Evolutionary conservation across 768 basidiomycete species (phyloP).

Genomic region (Mycena vulgaris): DNA sequence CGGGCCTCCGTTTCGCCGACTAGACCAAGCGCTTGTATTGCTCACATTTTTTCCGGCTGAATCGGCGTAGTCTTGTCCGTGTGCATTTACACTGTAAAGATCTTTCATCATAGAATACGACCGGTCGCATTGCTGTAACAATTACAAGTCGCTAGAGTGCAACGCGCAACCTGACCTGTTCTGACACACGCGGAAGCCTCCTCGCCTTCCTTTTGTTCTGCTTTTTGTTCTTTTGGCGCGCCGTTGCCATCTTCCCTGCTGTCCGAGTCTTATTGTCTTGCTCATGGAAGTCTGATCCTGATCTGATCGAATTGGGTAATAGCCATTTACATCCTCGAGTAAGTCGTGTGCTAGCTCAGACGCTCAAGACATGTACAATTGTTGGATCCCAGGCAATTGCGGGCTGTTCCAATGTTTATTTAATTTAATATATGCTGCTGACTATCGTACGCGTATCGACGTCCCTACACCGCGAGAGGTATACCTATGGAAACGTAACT

Average conservation of each 20-base stretch:
- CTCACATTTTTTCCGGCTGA: background rate
- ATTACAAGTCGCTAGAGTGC: background rate
- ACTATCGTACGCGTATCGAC: slow-evolving; percentile 29
- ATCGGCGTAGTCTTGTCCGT: background rate
- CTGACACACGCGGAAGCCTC: background rate
- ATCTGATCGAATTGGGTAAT: slow-evolving; percentile 24
- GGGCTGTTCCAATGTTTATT: slow-evolving; percentile 8
- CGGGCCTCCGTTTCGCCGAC: slow-evolving; percentile 12
- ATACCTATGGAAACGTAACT: slow-evolving; percentile 13
- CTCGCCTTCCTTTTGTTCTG: slow-evolving; percentile 1
- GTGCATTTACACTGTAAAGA: background rate
- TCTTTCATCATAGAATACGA: background rate
- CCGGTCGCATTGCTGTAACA: no score
- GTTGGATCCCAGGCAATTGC: background rate
- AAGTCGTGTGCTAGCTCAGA: slow-evolving; percentile 14
- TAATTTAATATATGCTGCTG: slow-evolving; percentile 30
- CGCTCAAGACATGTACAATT: no score
- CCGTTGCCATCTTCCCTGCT: slow-evolving; percentile 1
- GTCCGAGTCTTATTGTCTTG: slow-evolving; percentile 30
- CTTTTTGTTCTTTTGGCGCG: slow-evolving; percentile 10
- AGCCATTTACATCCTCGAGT: slow-evolving; percentile 1
- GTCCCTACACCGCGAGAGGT: slow-evolving; percentile 11
- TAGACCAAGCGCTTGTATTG: no score
- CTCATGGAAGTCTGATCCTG: background rate
- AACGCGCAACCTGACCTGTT: background rate